These are phyloP conservation scores for Fusarium sp. DNA, from an alignment of 2,329 filamentous ascomycete genomes.

Conservation along the genomic window DNA sequence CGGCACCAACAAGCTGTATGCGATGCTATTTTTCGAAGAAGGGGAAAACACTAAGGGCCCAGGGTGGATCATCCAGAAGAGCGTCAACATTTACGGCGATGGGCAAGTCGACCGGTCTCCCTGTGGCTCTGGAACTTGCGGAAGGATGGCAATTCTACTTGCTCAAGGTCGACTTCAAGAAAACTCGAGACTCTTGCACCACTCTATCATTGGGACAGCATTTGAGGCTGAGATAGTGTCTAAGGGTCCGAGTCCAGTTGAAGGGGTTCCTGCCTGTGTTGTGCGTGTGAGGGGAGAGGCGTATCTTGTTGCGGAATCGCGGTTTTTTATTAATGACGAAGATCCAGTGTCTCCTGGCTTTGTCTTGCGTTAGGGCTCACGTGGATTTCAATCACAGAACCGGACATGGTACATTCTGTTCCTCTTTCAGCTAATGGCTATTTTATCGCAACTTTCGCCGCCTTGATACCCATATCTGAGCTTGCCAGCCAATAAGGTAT, in stretches of 20 bases:
- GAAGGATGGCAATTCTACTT: neutral
- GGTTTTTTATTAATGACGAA: neutral
- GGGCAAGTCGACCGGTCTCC: neutral
- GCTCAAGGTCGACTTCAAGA: neutral
- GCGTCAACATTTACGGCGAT: neutral
- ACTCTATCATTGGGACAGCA: neutral
- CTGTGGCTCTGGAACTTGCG: neutral
- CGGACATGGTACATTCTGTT: neutral
- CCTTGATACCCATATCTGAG: neutral
- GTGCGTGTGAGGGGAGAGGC: neutral
- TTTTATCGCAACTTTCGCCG: neutral
- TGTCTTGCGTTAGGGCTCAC: neutral
- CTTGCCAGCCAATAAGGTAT: neutral
- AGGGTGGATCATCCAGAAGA: neutral
- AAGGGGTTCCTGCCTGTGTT: neutral
- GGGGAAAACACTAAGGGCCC: neutral
- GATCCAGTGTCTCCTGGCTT: neutral
- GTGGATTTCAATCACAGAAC: neutral
- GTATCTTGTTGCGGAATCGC: neutral
- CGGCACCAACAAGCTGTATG: neutral
- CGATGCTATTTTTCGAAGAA: neutral
- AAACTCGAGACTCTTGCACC: neutral
- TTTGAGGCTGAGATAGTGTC: neutral
- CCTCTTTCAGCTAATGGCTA: neutral
- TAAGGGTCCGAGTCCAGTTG: neutral